phyloP scores from a whole-genome alignment of 805 yeast species.

The Candida nonsorbophila region DNA sequence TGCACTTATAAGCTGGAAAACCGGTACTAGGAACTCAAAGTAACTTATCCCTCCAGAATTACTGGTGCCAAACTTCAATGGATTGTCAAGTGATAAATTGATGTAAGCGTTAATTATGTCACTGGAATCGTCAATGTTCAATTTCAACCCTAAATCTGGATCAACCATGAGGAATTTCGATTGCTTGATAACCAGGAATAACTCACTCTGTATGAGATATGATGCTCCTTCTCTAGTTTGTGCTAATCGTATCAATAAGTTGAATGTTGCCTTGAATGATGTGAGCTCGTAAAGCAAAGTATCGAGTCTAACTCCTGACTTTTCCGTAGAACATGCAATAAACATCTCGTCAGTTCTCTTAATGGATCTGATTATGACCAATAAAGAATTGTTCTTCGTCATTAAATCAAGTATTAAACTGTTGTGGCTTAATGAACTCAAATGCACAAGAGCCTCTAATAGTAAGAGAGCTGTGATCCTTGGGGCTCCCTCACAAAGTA shows the following conservation, averaged over 20 bases:
- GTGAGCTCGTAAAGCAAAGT: conserved; percentile 68
- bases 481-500: conserved; percentile 70
- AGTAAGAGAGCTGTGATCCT: conserved; percentile 73
- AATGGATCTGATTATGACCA: conserved; percentile 60
- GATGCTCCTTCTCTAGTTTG: conserved; percentile 75
- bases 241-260: conserved; percentile 67
- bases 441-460: conserved; percentile 59
- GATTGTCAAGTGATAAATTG: conserved; percentile 49
- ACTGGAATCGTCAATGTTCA: conserved; percentile 21
- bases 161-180: conserved; percentile 60
- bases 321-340: conserved; percentile 21
- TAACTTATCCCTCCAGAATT: conserved; percentile 15
- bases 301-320: conserved; percentile 39
- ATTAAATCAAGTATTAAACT: conserved; percentile 57
- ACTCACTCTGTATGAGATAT: conserved; percentile 65
- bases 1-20: conserved; percentile 67
- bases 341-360: conserved; percentile 66
- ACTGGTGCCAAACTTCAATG: conserved; percentile 24
- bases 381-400: conserved; percentile 59
- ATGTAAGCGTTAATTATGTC: conserved; percentile 29
- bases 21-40: conserved; percentile 65
- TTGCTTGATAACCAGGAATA: conserved; percentile 57
- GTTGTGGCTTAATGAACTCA: conserved; percentile 46
- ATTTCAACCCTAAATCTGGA: conserved; percentile 70
- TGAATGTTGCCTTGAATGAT: conserved; percentile 66